Base-by-base conservation (phyloP, 2,329 filamentous ascomycete species). In the Cytospora schulzeri region DNA sequence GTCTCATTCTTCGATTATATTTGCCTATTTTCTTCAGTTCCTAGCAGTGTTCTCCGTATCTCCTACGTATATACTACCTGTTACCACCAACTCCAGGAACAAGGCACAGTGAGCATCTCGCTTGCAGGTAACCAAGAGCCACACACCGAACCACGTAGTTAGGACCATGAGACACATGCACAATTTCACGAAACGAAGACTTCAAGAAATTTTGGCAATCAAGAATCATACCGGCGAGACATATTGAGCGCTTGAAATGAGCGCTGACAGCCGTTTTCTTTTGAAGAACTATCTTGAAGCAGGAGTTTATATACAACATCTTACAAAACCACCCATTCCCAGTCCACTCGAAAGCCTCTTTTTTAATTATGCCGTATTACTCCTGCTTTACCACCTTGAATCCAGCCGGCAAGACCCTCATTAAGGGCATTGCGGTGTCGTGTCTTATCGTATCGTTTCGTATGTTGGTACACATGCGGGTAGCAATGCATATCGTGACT, bases 241-340 rank as follows among this genome's bases (percentile, higher is more conserved):
- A 24, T 14, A 7, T 2, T 48, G n/a, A 48, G 4, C 8, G n/a
- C 9, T 48, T 24, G n/a, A 48, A 24, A 4, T 24, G 14, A 22
- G n/a, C n/a, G n/a, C 19, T 9, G 45, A 24, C 22, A 22, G 22
- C 19, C 3, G n/a, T 19, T 56, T 26, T 38, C 54, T 26, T 38
- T 45, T 35, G 48, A 45, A 56, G 50, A 56, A 22, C n/a, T 28
- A 50, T 56, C 60, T 69, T 68, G 22, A 60, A 68, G 66, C 60
- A 56, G 65, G 68, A 63, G 59, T 62, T 67, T 69, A 67, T 68
- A 66, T 56, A 69, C 69, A 66, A 64, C 66, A 35, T 35, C 17
- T 54, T 62, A 62, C 55, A 11, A 62, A 29, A 24, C 52, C 60
- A 35, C 50, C 35, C 60, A 17, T 17, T 29, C 29, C 41, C 31